phyloP scores from a whole-genome alignment of 2,329 filamentous ascomycete genomes.

The Alternaria sp. region DNA sequence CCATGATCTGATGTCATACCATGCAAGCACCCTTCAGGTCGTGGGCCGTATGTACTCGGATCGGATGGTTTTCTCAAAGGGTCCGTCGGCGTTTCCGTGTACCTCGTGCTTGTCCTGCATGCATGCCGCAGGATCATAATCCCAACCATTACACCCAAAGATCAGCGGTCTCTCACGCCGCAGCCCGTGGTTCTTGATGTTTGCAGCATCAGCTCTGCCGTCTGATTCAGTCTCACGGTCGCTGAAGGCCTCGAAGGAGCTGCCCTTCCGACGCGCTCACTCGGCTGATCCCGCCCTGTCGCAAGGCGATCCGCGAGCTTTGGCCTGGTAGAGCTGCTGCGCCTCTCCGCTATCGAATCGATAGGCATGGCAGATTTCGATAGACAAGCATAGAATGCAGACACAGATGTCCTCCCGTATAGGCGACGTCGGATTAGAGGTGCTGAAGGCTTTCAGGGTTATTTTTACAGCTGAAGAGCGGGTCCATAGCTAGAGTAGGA shows the following conservation, averaged over 20 bases:
- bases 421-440: constrained; percentile 26
- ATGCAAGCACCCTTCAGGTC: constrained; percentile 3
- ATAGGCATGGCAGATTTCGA: neutral
- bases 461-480: constrained; percentile 15
- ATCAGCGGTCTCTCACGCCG: neutral
- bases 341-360: constrained; percentile 7
- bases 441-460: constrained; percentile 6
- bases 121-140: neutral
- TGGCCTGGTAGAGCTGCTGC: neutral
- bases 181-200: neutral
- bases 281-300: neutral
- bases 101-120: neutral
- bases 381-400: neutral
- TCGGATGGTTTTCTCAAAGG: neutral
- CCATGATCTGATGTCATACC: constrained; percentile 5
- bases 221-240: neutral
- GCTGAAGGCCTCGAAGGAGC: neutral
- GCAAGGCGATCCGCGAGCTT: neutral
- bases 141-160: neutral
- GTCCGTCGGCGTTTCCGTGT: neutral
- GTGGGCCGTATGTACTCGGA: neutral
- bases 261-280: constrained; percentile 6
- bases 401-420: neutral
- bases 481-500: constrained; percentile 3
- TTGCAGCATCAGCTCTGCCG: neutral